A percentile compares a stretch with the other conserved stretches of the same genome.
These are phyloP conservation scores for Phyllosticta citrichinensis DNA, from an alignment of 2,329 filamentous ascomycete genomes.

Conservation along the genomic window DNA sequence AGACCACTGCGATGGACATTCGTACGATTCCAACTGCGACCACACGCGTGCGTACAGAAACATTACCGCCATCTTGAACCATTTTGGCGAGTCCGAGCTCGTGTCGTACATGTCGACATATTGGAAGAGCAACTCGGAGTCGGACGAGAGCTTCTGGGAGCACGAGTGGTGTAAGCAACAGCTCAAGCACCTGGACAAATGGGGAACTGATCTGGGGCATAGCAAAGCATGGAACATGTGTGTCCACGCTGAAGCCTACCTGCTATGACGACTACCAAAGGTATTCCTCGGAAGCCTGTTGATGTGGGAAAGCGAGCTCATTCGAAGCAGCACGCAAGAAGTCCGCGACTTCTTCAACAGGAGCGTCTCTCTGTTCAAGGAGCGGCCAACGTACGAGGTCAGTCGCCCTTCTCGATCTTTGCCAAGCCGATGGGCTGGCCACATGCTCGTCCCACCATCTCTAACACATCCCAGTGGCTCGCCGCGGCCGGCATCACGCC, in stretches of 20 bases:
- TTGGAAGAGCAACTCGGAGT: constrained; percentile 58
- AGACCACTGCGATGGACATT: constrained; percentile 52
- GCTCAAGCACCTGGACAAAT: neutral
- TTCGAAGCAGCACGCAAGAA: constrained; percentile 41
- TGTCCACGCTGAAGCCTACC: constrained; percentile 54
- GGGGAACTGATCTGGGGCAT: neutral
- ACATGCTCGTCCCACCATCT: no score
- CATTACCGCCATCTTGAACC: constrained; percentile 52
- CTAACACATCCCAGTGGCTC: constrained; percentile 37
- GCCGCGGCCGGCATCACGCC: constrained; percentile 51
- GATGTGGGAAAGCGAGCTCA: neutral
- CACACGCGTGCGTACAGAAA: constrained; percentile 51
- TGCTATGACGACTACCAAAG: constrained; percentile 52
- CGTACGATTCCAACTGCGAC: constrained; percentile 59
- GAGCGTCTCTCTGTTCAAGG: constrained; percentile 56
- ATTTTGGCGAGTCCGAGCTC: constrained; percentile 44
- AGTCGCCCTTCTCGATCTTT: neutral
- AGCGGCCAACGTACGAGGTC: constrained; percentile 53
- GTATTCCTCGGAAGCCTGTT: neutral
- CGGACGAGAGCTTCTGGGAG: constrained; percentile 56
- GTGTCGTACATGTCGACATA: constrained; percentile 59
- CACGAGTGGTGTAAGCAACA: constrained; percentile 49
- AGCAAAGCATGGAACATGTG: constrained; percentile 60
- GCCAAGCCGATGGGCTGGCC: no score
- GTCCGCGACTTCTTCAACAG: constrained; percentile 60